These are phyloP conservation scores for Hypoxylon sp. DNA, from an alignment of 2,329 filamentous ascomycete genomes.

Conservation along the genomic window DNA sequence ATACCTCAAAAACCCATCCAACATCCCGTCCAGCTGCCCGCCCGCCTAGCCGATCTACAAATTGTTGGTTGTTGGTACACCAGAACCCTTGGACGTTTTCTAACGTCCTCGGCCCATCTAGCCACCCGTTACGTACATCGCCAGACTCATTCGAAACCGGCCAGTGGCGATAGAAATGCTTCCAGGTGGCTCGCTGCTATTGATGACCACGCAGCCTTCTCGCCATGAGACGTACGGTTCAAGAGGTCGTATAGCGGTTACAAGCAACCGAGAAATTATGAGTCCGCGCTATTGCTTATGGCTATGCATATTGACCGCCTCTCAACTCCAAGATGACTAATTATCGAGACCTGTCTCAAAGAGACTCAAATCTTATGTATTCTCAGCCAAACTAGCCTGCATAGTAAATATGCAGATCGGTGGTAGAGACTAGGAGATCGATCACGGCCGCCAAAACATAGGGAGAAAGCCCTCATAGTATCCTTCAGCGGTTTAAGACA, in stretches of 20 bases:
- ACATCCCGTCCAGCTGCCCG: constrained; percentile 5
- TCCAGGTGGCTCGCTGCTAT: constrained; percentile 4
- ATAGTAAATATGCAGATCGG: constrained; percentile 28
- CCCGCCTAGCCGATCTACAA: neutral
- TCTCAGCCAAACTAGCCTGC: constrained; percentile 18
- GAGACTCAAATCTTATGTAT: constrained; percentile 20
- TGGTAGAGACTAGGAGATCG: constrained; percentile 31
- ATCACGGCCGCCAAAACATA: constrained; percentile 19
- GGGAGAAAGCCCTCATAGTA: constrained; percentile 11
- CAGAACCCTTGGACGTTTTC: constrained; percentile 2
- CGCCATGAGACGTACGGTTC: neutral
- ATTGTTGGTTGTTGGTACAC: constrained; percentile 15
- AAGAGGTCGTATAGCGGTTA: neutral
- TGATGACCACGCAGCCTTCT: constrained; percentile 11
- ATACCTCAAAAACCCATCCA: constrained; percentile 4
- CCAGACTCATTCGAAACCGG: constrained; percentile 10
- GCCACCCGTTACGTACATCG: constrained; percentile 15
- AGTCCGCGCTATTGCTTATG: constrained; percentile 9
- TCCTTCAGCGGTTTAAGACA: constrained; percentile 6
- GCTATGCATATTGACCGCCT: constrained; percentile 12
- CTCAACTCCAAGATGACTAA: constrained; percentile 1
- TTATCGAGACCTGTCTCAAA: constrained; percentile 33
- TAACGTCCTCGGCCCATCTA: constrained; percentile 2
- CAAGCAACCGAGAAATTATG: neutral
- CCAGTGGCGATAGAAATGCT: constrained; percentile 12